Evolutionary conservation across 768 basidiomycete species (phyloP), one percentile per base, ranked within the genome.

Genomic region (Mycena vitilis): DNA sequence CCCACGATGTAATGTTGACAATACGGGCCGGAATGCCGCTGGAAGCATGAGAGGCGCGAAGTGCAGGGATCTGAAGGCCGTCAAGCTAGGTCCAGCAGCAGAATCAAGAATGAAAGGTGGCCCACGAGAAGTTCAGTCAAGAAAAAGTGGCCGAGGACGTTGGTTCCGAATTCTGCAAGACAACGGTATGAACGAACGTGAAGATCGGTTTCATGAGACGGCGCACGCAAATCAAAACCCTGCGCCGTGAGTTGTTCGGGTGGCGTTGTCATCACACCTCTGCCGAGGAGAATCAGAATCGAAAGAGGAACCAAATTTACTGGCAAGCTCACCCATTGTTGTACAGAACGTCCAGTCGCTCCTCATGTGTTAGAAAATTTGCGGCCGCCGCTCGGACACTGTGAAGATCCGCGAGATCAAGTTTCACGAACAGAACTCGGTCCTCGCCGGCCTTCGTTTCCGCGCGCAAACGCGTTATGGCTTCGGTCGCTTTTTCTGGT

Each of bases 331-430:
- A 54, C 53, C 53, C 53, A 36, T 54, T 54, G 53, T 54, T 54
- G 36, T 37, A 54, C 18, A 54, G 53, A 36, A 54, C 37, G 11
- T 54, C 53, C 11, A 54, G 40, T 13, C 38, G n/a, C 25, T 56
- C 15, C 40, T 56, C 55, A 15, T 22, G 37, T 12, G 55, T 38
- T 13, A 56, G 7, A 18, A 60, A 60, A 40, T 60, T 22, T 40
- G 36, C 8, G 25, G 60, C 60, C 4, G 22, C 48, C 22, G 60
- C 37, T 20, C 51, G 38, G 10, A 53, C 60, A 16, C 59, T 52
- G 1, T 52, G 40, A 3, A 61, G 51, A 23, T 61, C 60, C 15
- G 60, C 60, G 16, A 61, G 51, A 52, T 61, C 51, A 38, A 49
- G 25, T 22, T 40, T 60, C 37, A 60, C 60, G 5, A 38, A 60